Conservation (phyloP, 75 land plant genomes). For the Pinus albicaulis region DNA sequence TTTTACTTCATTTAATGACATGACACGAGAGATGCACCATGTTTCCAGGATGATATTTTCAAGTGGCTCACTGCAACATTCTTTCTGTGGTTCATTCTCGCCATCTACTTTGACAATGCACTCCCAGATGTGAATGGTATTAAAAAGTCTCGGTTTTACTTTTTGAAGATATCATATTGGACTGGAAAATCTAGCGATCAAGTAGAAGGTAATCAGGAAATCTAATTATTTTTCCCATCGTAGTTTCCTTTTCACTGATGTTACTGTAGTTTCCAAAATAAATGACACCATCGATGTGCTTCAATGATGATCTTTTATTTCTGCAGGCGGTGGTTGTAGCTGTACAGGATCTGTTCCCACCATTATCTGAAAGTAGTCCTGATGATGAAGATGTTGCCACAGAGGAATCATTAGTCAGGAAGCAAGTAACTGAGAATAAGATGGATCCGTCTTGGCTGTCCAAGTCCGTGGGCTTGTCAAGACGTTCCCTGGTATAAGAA, state of each 20-base stretch:
- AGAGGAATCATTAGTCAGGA: constrained; percentile 68
- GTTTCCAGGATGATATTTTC: constrained; percentile 62
- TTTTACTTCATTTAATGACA: background rate
- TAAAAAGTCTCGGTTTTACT: constrained; percentile 82
- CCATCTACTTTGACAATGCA: constrained; percentile 88
- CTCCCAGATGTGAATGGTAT: constrained; percentile 85
- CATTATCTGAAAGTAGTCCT: constrained; percentile 36
- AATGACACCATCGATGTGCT: too few species aligned
- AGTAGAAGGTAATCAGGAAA: constrained; percentile 55
- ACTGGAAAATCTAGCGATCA: constrained; percentile 60
- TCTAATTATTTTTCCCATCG: too few species aligned
- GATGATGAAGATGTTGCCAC: constrained; percentile 87
- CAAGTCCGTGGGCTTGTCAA: constrained; percentile 82
- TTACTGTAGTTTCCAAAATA: too few species aligned
- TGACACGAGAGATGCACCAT: background rate
- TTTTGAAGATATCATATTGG: constrained; percentile 80
- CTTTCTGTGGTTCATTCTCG: constrained; percentile 76
- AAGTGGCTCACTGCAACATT: constrained; percentile 77
- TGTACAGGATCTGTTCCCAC: constrained; percentile 58
- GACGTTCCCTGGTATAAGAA: constrained; percentile 69
- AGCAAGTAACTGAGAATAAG: constrained; percentile 9
- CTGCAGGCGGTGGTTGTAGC: constrained; percentile 70
- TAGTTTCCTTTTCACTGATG: background rate
- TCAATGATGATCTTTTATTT: background rate
- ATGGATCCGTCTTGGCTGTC: constrained; percentile 73